Conservation (phyloP, 2,329 filamentous ascomycete genomes). For the Penicillium crustosum region DNA sequence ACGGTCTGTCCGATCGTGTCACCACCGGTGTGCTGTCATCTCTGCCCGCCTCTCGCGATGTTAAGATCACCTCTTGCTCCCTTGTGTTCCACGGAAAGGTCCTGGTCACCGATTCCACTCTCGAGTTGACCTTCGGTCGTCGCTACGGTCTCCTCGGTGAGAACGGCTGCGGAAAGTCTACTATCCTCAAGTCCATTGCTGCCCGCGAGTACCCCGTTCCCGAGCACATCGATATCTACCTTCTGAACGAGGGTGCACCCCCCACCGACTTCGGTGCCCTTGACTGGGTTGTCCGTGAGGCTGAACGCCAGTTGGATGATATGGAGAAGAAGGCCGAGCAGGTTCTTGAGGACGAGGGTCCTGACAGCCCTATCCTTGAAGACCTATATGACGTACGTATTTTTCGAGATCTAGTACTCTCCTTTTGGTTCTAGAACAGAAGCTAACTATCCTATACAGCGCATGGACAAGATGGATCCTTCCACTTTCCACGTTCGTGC, state of each 20-base stretch:
- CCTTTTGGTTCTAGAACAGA: neutral
- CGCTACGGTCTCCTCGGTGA: slow-evolving; percentile 94
- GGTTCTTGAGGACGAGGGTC: slow-evolving; percentile 86
- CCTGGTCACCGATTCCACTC: slow-evolving; percentile 86
- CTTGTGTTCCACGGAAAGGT: slow-evolving; percentile 98
- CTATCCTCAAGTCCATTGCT: slow-evolving; percentile 91
- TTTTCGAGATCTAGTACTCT: neutral
- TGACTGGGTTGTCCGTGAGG: slow-evolving; percentile 96
- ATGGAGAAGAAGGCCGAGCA: slow-evolving; percentile 87
- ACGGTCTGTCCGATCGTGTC: slow-evolving; percentile 94
- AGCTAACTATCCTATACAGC: slow-evolving; percentile 54
- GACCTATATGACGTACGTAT: slow-evolving; percentile 87
- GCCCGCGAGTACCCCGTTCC: slow-evolving; percentile 94
- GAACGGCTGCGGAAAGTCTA: slow-evolving; percentile 99
- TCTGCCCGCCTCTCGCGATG: slow-evolving; percentile 79
- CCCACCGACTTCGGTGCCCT: slow-evolving; percentile 85
- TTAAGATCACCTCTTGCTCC: slow-evolving; percentile 92
- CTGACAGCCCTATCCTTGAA: slow-evolving; percentile 84
- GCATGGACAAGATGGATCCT: slow-evolving; percentile 98
- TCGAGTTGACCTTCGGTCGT: slow-evolving; percentile 90
- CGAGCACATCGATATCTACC: slow-evolving; percentile 95
- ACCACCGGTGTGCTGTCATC: slow-evolving; percentile 96
- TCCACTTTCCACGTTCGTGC: slow-evolving; percentile 95
- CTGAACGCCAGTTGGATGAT: slow-evolving; percentile 85
- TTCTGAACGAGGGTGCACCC: slow-evolving; percentile 94